Percentiles rank a stretch among this genome's conserved stretches.
phyloP scores from a whole-genome alignment of 2,329 filamentous ascomycete genomes.

The Tolypocladium amazonense region DNA sequence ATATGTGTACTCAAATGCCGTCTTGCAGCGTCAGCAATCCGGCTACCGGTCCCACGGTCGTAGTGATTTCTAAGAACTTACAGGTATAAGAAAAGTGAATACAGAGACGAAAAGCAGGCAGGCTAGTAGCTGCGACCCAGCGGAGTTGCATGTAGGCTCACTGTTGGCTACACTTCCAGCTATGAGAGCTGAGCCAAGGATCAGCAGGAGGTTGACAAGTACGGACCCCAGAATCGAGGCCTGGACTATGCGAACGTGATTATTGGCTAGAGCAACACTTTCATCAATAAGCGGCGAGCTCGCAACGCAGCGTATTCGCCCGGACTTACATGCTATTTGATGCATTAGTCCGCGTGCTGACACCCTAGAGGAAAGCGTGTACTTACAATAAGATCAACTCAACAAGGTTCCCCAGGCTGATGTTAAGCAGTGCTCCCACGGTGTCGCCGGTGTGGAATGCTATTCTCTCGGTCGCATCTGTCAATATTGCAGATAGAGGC shows the following conservation, averaged over 20 bases:
- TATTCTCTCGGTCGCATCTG: conserved; percentile 49
- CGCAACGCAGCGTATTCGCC: not conserved
- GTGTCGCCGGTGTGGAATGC: conserved; percentile 46
- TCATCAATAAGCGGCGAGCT: not conserved
- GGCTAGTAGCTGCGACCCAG: conserved; percentile 23
- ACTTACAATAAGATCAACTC: conserved; percentile 49
- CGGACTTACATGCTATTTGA: conserved; percentile 21
- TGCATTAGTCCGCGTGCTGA: not conserved
- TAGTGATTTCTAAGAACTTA: conserved; percentile 7
- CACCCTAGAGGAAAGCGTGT: conserved; percentile 1
- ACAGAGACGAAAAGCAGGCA: conserved; percentile 26
- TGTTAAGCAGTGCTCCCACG: conserved; percentile 48
- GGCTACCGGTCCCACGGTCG: not conserved
- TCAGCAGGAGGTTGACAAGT: conserved; percentile 64
- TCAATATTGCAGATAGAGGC: conserved; percentile 45
- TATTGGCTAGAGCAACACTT: conserved; percentile 40
- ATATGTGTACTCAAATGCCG: conserved; percentile 40
- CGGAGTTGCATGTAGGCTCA: conserved; percentile 40
- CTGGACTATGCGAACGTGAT: conserved; percentile 66
- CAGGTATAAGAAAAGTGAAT: conserved; percentile 26
- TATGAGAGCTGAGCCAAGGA: conserved; percentile 66
- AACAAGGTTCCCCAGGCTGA: conserved; percentile 52
- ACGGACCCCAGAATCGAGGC: conserved; percentile 68
- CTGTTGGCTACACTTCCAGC: conserved; percentile 57
- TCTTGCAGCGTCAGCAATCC: conserved; percentile 12